Evolutionary conservation across 257 asterid species (phyloP).

Genomic region (Jacaranda copaia): DNA sequence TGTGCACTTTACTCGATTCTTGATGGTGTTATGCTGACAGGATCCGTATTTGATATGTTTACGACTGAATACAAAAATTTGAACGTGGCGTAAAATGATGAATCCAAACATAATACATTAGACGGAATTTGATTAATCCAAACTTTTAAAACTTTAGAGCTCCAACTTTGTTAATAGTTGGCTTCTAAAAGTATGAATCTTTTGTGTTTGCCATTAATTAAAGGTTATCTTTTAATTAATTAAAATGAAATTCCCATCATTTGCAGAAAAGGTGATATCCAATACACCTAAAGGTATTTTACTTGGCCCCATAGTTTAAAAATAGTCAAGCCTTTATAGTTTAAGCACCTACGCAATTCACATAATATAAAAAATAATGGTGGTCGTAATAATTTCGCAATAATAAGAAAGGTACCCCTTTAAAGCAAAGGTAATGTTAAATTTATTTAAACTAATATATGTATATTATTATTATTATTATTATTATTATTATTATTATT

Average conservation of each 20-base stretch:
- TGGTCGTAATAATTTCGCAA: slow-evolving; percentile 18
- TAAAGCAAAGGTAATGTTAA: background rate
- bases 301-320: background rate
- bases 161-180: no score
- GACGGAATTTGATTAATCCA: no score
- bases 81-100: no score
- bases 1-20: no score
- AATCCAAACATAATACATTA: no score
- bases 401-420: background rate
- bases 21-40: no score
- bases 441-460: background rate
- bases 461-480: background rate
- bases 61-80: no score
- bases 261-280: background rate
- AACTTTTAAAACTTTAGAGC: no score
- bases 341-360: background rate
- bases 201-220: background rate
- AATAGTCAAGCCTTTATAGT: background rate
- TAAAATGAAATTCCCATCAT: no score
- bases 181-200: no score
- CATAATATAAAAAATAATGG: background rate
- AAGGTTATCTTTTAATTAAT: background rate
- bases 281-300: no score
- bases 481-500: background rate
- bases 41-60: no score